Evolutionary conservation across 352 stramenopile species (phyloP).

Genomic region (Blastocystis sp.): DNA sequence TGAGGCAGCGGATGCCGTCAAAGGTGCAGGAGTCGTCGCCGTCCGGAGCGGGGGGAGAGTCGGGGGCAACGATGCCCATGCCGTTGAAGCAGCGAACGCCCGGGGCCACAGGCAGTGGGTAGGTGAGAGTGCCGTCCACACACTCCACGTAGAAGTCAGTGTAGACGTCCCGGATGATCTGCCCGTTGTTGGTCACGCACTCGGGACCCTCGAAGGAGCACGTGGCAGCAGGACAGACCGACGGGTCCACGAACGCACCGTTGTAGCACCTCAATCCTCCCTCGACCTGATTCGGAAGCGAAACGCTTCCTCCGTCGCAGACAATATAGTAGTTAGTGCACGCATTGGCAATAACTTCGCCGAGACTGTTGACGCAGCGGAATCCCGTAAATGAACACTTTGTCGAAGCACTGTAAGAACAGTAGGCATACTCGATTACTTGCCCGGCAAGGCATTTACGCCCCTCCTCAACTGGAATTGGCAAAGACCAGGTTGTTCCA

Average conservation of each 20-base stretch:
- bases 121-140: constrained; percentile 21
- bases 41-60: constrained; percentile 22
- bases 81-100: constrained; percentile 56
- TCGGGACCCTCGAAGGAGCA: constrained; percentile 5
- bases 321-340: constrained; percentile 38
- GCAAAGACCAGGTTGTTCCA: not conserved
- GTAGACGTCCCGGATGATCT: constrained; percentile 33
- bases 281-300: not conserved
- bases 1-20: constrained; percentile 39
- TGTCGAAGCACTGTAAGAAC: constrained; percentile 11
- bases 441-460: constrained; percentile 44
- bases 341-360: constrained; percentile 8
- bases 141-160: constrained; percentile 59
- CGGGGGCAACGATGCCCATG: not conserved
- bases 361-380: constrained; percentile 40
- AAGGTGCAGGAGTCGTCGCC: constrained; percentile 47
- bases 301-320: not conserved
- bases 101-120: constrained; percentile 46
- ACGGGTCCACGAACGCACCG: not conserved
- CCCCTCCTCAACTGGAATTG: constrained; percentile 25
- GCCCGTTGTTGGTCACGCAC: constrained; percentile 52
- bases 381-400: constrained; percentile 10
- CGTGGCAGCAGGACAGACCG: not conserved
- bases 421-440: constrained; percentile 34
- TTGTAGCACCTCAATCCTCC: constrained; percentile 9